A percentile compares a stretch with the other conserved stretches of the same genome.
These are phyloP conservation scores for Nothopassalora personata DNA, from an alignment of 2,329 filamentous ascomycete species.

Conservation along the genomic window DNA sequence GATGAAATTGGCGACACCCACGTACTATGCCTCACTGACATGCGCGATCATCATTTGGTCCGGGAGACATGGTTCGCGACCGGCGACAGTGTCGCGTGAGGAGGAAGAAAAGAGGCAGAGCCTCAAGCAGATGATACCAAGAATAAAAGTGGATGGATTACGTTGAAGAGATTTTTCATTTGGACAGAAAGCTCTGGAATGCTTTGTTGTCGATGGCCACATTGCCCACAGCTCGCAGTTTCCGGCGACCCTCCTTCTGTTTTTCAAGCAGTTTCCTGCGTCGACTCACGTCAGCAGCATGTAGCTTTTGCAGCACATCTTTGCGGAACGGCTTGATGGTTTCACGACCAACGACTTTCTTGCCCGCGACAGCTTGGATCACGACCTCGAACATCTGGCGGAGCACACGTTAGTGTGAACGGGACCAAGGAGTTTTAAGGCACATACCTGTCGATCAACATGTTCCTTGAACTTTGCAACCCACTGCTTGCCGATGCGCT, in stretches of 20 bases:
- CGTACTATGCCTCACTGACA: constrained; percentile 8
- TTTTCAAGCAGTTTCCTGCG: constrained; percentile 86
- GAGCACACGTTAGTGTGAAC: background rate
- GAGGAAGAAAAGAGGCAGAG: no score
- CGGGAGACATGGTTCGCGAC: no score
- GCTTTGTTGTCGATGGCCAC: constrained; percentile 95
- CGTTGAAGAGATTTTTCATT: constrained; percentile 41
- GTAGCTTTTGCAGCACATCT: constrained; percentile 87
- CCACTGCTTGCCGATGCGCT: constrained; percentile 78
- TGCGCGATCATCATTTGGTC: constrained; percentile 7
- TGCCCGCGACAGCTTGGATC: constrained; percentile 84
- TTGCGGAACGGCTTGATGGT: constrained; percentile 96
- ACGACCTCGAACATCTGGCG: constrained; percentile 91
- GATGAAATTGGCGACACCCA: background rate
- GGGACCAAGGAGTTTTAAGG: no score
- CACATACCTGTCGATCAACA: constrained; percentile 58
- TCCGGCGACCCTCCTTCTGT: constrained; percentile 93
- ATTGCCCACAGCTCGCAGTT: constrained; percentile 73
- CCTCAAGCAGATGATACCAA: no score
- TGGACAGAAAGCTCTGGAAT: constrained; percentile 89
- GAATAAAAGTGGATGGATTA: background rate
- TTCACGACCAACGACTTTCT: constrained; percentile 79
- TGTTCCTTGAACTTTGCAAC: constrained; percentile 96
- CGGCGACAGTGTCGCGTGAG: no score
- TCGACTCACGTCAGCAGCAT: constrained; percentile 80